Base-by-base conservation (phyloP, 441 rosid species). In the Adansonia gregorii region DNA sequence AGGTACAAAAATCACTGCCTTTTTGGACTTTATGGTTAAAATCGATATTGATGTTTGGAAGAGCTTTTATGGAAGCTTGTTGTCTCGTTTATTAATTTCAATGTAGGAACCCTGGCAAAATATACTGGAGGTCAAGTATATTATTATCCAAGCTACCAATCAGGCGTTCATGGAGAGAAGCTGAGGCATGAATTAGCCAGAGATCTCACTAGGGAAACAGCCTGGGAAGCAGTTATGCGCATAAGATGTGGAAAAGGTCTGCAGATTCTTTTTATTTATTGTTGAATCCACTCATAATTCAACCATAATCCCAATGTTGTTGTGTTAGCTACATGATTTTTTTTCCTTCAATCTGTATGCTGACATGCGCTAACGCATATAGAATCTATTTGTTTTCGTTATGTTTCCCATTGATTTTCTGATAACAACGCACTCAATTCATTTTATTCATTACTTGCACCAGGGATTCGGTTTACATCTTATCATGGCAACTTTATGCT, bases 401-500 rank as follows among this genome's bases (percentile, higher is more conserved):
- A 5, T 10, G 20, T 73, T 52, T 1, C 1, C 20, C 20, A 8
- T 2, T 76, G 55, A 20, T 35, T 66, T 76, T 39, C 4, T 35
- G 65, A 66, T 51, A 52, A 8, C 24, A 31, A n/a, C 66, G 27
- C 66, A 39, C 77, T 81, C 87, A 83, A 84, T 77, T 78, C 70
- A 69, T 82, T 75, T 74, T 74, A 41, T 76, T 51, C 79, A 71
- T 48, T 81, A 78, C 73, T 80, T 80, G 35, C 72, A 49, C 76
- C 83, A 97, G 99, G 99, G 75, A 85, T 97, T 82, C 94, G 98
- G 73, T 97, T 91, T 84, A 86, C 97, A 35, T 82, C 97, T 77
- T 97, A 94, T 85, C 99, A 97, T 79, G 99, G 99, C 75, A 97
- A 97, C 87, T 95, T 97, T 85, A 97, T 97, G 99, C 85, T 97